Evolutionary conservation across 495 filamentous ascomycete species (phyloP), one percentile per base, ranked within the genome.

Genomic region (Talaromyces nanjingensis): DNA sequence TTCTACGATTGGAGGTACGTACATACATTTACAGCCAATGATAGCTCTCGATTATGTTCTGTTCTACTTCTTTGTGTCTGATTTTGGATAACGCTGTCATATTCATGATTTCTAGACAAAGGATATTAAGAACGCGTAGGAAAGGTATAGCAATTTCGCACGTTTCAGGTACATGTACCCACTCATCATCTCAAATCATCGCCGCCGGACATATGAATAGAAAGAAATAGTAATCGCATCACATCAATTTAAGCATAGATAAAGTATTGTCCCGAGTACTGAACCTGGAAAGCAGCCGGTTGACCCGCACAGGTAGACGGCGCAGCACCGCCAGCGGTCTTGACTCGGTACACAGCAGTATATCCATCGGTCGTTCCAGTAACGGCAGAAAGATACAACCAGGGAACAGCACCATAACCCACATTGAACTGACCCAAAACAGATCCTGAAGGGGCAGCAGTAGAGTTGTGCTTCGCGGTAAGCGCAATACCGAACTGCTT

Each of bases 221-320:
- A 45, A 6, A 18, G 52, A 54, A 54, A 29, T 27, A 22, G 20
- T 24, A 31, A 31, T 31, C 29, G 29, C 5, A 31, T 31, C 20
- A 22, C 8, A 57, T 57, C 16, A 33, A 37, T 22, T 59, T 56
- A 66, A 22, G 60, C 76, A 71, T 69, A 84, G 64, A 84, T 76
- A 66, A 77, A 84, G 57, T 92, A 98, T 79, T 91, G 86, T 7
- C 93, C 86, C 12, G 91, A 81, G 75, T 98, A 98, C 71, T 91
- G 79, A 37, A 96, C 83, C 58, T 84, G 72, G 66, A 98, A 93
- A 5, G 69, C 59, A 31, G 76, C 73, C 1, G 79, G 72, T 81
- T 84, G 78, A 1, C 87, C 89, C 42, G 84, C 70, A 73, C 94
- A 98, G 0, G 85, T 92, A 39, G 81, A 76, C 0, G 94, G 92